phyloP scores from a whole-genome alignment of 176 grass and related monocot species.

The Aegilops sharonensis region DNA sequence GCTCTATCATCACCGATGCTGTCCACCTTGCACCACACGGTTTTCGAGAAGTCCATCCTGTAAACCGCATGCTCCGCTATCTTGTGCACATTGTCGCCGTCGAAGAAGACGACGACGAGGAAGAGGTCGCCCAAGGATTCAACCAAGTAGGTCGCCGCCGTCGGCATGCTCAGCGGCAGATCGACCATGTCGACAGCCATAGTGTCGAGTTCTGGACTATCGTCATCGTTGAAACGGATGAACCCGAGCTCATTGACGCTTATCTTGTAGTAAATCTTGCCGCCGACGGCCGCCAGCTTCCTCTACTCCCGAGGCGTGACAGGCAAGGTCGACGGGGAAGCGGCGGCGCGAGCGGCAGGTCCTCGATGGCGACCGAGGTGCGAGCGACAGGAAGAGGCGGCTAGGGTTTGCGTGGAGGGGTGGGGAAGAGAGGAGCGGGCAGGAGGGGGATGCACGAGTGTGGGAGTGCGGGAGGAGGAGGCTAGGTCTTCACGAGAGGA shows the following conservation, averaged over 20 bases:
- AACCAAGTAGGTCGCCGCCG: background rate
- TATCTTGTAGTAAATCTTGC: background rate
- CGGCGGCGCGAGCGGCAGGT: too few species aligned
- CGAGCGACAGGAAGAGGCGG: too few species aligned
- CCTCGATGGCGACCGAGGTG: too few species aligned
- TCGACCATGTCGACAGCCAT: background rate
- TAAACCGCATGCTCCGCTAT: background rate
- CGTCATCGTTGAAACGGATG: background rate
- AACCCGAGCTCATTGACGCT: background rate
- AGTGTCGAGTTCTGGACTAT: background rate
- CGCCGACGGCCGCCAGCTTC: background rate
- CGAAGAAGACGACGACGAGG: background rate
- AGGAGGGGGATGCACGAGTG: too few species aligned
- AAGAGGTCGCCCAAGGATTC: background rate
- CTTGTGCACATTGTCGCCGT: background rate
- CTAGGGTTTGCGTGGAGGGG: too few species aligned
- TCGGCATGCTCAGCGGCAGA: background rate
- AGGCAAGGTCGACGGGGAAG: too few species aligned
- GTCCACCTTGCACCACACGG: constrained; percentile 5
- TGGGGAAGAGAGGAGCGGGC: too few species aligned
- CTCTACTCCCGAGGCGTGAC: too few species aligned
- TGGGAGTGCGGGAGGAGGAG: too few species aligned
- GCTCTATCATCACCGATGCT: background rate
- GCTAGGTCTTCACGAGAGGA: too few species aligned
- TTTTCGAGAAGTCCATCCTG: constrained; percentile 15